Evolutionary conservation across 768 basidiomycete species (phyloP).

Genomic region (Roridomyces roridus): DNA sequence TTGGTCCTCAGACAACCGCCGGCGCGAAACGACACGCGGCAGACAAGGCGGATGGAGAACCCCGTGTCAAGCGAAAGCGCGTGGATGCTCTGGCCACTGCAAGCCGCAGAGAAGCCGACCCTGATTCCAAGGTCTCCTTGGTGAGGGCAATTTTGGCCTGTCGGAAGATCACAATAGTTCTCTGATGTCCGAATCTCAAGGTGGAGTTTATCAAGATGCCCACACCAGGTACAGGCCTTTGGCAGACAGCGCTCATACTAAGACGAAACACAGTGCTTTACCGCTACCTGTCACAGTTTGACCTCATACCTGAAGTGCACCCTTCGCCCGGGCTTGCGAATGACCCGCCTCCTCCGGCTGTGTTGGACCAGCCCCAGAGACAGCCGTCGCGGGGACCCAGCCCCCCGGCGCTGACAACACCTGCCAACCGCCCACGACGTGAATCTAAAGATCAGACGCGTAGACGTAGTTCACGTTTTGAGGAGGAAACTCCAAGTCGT

Average conservation of each 20-base stretch:
- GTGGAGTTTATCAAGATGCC: conserved; percentile 80
- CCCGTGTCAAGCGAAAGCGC: conserved; percentile 75
- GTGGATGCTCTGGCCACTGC: conserved; percentile 32
- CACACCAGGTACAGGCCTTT: conserved; percentile 34
- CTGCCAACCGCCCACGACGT: conserved; percentile 76
- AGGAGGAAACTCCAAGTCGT: conserved; percentile 62
- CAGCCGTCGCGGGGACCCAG: conserved; percentile 57
- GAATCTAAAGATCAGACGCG: conserved; percentile 64
- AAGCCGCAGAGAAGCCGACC: conserved; percentile 41
- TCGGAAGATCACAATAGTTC: not conserved
- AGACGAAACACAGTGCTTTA: conserved; percentile 55
- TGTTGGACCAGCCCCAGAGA: conserved; percentile 56
- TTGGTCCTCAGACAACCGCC: conserved; percentile 55
- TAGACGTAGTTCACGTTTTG: conserved; percentile 75
- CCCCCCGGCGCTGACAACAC: conserved; percentile 55
- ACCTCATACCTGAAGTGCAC: conserved; percentile 71
- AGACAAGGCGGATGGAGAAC: conserved; percentile 77
- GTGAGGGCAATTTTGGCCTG: conserved; percentile 34
- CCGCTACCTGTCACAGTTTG: conserved; percentile 75
- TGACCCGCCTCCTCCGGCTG: conserved; percentile 74
- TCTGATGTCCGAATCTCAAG: conserved; percentile 42
- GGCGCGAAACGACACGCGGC: conserved; percentile 69
- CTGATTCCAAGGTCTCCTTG: conserved; percentile 48
- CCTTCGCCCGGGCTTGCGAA: conserved; percentile 71
- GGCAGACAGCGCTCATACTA: not conserved